Conservation (phyloP, 495 filamentous ascomycete genomes). For the Neurospora discreta region DNA sequence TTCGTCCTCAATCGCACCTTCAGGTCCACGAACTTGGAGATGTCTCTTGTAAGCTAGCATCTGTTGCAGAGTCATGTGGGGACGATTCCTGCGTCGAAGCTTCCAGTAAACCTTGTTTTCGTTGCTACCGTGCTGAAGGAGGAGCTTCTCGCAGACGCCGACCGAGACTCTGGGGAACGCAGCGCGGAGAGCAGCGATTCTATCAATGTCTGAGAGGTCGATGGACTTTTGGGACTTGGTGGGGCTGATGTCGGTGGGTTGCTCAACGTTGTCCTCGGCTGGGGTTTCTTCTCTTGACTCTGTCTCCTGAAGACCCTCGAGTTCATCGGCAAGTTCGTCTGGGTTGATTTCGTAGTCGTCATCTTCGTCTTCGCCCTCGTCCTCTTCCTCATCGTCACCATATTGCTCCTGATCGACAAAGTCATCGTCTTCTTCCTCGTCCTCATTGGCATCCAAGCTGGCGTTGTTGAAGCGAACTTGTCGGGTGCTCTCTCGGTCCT, state of each 20-base stretch:
- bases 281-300: not conserved
- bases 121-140: conserved; percentile 10
- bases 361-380: conserved; percentile 17
- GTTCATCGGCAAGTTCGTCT: conserved; percentile 10
- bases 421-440: conserved; percentile 7
- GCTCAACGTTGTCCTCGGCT: not conserved
- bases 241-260: not conserved
- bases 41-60: conserved; percentile 5
- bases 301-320: not conserved
- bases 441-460: conserved; percentile 14
- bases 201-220: conserved; percentile 14
- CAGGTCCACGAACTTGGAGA: not conserved
- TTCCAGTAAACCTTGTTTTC: conserved; percentile 5
- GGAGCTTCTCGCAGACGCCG: conserved; percentile 16
- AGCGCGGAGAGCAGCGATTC: conserved; percentile 20
- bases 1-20: not conserved
- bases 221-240: not conserved
- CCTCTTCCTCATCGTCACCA: conserved; percentile 15
- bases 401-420: conserved; percentile 5
- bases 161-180: conserved; percentile 24
- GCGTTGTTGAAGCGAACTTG: conserved; percentile 8
- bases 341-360: conserved; percentile 10
- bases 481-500: conserved; percentile 18
- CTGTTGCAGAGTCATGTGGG: conserved; percentile 1
- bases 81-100: conserved; percentile 3